phyloP scores from a whole-genome alignment of 345 rosid genomes.

The Gossypium mustelinum region DNA sequence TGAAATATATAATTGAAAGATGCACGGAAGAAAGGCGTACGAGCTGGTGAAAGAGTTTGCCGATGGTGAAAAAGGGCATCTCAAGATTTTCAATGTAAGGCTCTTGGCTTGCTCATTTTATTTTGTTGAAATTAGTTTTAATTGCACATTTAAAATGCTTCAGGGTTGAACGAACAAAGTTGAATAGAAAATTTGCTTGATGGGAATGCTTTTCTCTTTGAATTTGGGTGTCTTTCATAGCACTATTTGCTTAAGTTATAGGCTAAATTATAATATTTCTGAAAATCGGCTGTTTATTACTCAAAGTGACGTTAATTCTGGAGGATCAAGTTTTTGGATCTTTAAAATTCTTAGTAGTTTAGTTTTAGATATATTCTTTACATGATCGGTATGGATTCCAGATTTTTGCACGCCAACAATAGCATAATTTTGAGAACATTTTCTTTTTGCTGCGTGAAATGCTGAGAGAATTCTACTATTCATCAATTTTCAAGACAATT shows the following conservation, averaged over 20 bases:
- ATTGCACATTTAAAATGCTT: background rate
- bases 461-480: background rate
- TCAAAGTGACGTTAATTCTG: background rate
- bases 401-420: no score
- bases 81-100: constrained; percentile 51
- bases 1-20: constrained; percentile 16
- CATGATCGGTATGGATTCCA: background rate
- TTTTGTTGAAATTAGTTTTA: background rate
- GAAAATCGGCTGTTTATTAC: background rate
- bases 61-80: constrained; percentile 51
- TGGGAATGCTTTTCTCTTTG: constrained; percentile 1
- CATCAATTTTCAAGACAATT: background rate
- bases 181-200: background rate
- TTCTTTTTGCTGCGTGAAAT: background rate
- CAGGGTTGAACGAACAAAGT: background rate
- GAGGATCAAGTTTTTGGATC: background rate
- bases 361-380: background rate
- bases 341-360: background rate
- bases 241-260: background rate
- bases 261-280: background rate
- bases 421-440: background rate
- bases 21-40: constrained; percentile 61
- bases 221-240: background rate
- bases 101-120: background rate
- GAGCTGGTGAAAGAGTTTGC: constrained; percentile 52